Evolutionary conservation across 2,329 filamentous ascomycete species (phyloP), one percentile per base, ranked within the genome.

Genomic region (Sporothrix inflata): DNA sequence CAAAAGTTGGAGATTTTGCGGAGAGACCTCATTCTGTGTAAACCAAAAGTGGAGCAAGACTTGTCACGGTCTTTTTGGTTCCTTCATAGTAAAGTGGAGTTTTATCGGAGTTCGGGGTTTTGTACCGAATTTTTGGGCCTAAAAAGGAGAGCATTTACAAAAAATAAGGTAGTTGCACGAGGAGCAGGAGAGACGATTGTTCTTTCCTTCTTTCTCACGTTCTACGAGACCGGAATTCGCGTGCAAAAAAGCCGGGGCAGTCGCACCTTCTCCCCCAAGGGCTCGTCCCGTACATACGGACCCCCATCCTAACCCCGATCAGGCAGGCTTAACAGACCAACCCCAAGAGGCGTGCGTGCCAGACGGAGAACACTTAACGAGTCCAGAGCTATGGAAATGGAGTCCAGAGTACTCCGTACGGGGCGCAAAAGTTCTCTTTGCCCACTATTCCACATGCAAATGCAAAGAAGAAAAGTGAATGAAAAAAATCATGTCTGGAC

Each of bases 381-480:
- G 34, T 61, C 55, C 55, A 61, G 55, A 61, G 21, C 55, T 4
- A 40, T 40, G 55, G 34, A 40, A 5, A 40, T 12, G 55, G 27
- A n/a, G 30, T 21, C 16, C 30, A 27, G 21, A 1, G 11, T 24
- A 21, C 6, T n/a, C n/a, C 30, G 3, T 34, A 24, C n/a, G 53
- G 24, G 24, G 53, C 53, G 34, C 8, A 34, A 57, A 57, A 34
- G 24, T 12, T 65, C 21, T 65, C 21, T 42, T 45, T 65, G n/a
- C 34, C 38, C 21, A 45, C 60, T 19, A 45, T 49, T 60, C n/a
- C 53, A 69, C 66, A 55, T 42, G 30, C 30, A 69, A 69, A 69
- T 69, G 42, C 21, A 51, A 53, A 30, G 45, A 65, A 11, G 9
- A 68, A 68, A 49, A 34, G 4, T 9, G 40, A 16, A n/a, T n/a